These are phyloP conservation scores for Suillus ampliporus DNA, from an alignment of 768 basidiomycete genomes.

Conservation along the genomic window DNA sequence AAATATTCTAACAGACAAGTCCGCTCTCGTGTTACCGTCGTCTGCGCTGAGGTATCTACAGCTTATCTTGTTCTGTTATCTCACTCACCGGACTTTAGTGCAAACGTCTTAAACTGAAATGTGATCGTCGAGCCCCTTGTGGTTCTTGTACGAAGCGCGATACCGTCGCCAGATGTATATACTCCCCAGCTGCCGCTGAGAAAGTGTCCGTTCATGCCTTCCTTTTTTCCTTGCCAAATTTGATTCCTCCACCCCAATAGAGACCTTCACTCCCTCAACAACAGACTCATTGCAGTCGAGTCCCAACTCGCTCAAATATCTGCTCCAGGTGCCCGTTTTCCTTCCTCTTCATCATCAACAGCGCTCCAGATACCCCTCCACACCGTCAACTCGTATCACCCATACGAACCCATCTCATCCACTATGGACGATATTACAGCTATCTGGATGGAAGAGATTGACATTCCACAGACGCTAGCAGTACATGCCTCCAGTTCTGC, in stretches of 20 bases:
- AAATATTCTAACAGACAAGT: slow-evolving; percentile 53
- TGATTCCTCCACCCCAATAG: slow-evolving; percentile 36
- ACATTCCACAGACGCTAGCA: slow-evolving; percentile 33
- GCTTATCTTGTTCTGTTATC: background rate
- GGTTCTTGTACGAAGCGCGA: slow-evolving; percentile 81
- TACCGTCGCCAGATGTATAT: slow-evolving; percentile 72
- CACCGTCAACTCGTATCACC: slow-evolving; percentile 43
- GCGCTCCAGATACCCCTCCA: slow-evolving; percentile 40
- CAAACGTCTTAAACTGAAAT: slow-evolving; percentile 87
- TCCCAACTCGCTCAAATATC: slow-evolving; percentile 56
- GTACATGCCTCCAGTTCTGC: slow-evolving; percentile 20
- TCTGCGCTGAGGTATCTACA: slow-evolving; percentile 73
- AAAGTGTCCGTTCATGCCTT: slow-evolving; percentile 65
- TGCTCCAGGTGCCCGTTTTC: slow-evolving; percentile 32
- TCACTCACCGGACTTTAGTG: slow-evolving; percentile 53
- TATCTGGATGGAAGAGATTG: slow-evolving; percentile 66
- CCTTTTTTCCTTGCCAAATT: background rate
- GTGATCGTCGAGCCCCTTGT: slow-evolving; percentile 80
- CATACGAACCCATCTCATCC: slow-evolving; percentile 44
- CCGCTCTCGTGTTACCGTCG: slow-evolving; percentile 79
- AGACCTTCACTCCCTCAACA: slow-evolving; percentile 84
- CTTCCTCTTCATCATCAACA: slow-evolving; percentile 27
- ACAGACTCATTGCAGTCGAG: slow-evolving; percentile 77
- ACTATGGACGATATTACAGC: slow-evolving; percentile 61
- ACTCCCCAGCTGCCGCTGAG: slow-evolving; percentile 83